Base-by-base conservation (phyloP, 257 asterid species). In the Penstemon newberryi region DNA sequence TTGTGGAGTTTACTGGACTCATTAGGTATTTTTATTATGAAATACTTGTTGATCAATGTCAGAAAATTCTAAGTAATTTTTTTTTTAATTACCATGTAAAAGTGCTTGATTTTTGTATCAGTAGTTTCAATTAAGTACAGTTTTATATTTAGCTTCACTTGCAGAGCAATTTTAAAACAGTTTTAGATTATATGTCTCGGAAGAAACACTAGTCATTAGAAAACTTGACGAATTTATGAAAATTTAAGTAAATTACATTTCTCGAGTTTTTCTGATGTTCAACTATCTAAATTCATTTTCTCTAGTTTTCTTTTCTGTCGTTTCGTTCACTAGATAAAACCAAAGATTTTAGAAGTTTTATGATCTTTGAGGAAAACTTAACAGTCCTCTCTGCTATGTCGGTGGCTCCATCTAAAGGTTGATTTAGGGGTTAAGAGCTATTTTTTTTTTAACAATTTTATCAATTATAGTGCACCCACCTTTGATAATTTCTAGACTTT, bases 1-100 rank as follows among this genome's bases (percentile, higher is more conserved):
- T 88, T 70, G 86, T 93, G 66, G 98, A 93, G 80, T 93, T 90
- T 77, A 93, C 97, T 68, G 98, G 96, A 42, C 85, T 90, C 58
- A 84, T 92, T 60, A 91, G 97, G 97, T 86, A 77, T 47, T 9
- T 54, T 70, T 53, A 18, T 58, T 18, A 67, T 52, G 66, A 44
- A 15, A 12, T 15, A 7, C n/a, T 15, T 69, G 19, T 36, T 19
- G 7, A 46, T 46, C 6, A 54, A 46, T 56, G 63, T 15, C 25
- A 42, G 33, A 0, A 25, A 25, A 0, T 25, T 25, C 33, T 68
- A 10, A 40, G 40, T 3, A 15, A 5, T 18, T 71, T 57, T 25
- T 8, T 12, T 25, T 25, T 25, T 25, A 25, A 46, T 7, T 46
- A 7, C 51, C 7, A 45, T 45, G 51, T 8, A 6, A 45, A 45